Conservation (phyloP, 164 flowering plant species). For the Chimonanthus praecox region DNA sequence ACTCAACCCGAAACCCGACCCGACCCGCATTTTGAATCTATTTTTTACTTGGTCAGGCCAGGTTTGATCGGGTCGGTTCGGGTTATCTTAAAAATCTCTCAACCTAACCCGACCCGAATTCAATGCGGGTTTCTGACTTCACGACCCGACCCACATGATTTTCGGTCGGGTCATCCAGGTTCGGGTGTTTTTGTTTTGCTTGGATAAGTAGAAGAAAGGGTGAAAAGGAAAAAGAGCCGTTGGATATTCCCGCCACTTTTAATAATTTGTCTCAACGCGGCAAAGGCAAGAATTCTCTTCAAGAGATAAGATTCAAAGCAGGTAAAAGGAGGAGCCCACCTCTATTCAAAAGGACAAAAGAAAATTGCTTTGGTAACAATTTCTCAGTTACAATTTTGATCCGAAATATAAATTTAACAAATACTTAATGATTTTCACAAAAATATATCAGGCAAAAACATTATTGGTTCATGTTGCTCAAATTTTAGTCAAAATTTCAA, state of each 20-base stretch:
- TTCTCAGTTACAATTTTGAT: too few species aligned
- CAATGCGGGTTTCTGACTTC: background rate
- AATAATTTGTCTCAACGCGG: slow-evolving; percentile 3
- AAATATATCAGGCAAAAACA: too few species aligned
- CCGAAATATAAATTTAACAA: too few species aligned
- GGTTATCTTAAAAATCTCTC: background rate
- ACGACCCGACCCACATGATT: background rate
- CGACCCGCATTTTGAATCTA: too few species aligned
- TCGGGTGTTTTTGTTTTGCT: background rate
- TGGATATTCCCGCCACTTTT: slow-evolving; percentile 12
- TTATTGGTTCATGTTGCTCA: too few species aligned
- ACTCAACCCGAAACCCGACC: too few species aligned
- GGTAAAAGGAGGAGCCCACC: background rate
- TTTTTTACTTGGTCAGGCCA: too few species aligned
- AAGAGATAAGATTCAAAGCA: slow-evolving; percentile 10
- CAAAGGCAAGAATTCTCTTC: slow-evolving; percentile 5
- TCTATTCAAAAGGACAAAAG: background rate
- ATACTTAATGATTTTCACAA: too few species aligned
- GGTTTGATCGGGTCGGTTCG: too few species aligned
- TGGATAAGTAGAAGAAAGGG: background rate
- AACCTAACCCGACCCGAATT: background rate
- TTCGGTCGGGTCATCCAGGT: background rate
- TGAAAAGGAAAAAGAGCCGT: slow-evolving; percentile 2
- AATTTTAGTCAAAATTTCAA: background rate
- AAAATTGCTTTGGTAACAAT: background rate